Evolutionary conservation across 1,139 yeast species (phyloP).

Genomic region (Blastobotrys apis): DNA sequence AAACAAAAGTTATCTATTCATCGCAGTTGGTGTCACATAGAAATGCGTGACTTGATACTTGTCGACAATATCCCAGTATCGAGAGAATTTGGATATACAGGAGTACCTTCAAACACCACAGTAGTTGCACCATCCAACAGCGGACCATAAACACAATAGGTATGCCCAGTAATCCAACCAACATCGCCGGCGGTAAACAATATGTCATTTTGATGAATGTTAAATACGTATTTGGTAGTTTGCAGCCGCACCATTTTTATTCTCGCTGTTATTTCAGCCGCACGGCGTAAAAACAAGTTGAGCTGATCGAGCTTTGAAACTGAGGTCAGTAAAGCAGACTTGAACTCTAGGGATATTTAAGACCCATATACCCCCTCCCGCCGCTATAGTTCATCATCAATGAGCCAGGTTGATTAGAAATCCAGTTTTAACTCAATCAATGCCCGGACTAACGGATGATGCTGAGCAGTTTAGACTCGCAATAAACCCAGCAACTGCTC

Average conservation of each 20-base stretch:
- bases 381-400: too few relatives aligned
- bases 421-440: too few relatives aligned
- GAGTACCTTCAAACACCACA: conserved; percentile 94
- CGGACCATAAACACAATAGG: conserved; percentile 94
- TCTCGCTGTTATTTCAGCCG: not conserved
- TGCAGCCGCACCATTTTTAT: conserved; percentile 64
- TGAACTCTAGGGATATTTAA: too few relatives aligned
- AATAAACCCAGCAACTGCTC: too few relatives aligned
- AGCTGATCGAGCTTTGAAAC: too few relatives aligned
- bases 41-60: conserved; percentile 93
- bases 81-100: conserved; percentile 96
- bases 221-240: conserved; percentile 93
- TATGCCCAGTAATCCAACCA: conserved; percentile 99
- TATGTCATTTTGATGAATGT: conserved; percentile 68
- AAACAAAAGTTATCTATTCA: conserved; percentile 89
- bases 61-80: conserved; percentile 96
- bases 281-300: too few relatives aligned
- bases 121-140: conserved; percentile 84
- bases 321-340: too few relatives aligned
- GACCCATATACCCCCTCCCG: too few relatives aligned
- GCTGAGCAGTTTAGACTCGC: too few relatives aligned
- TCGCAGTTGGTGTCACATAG: conserved; percentile 97
- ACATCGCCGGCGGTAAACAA: conserved; percentile 98
- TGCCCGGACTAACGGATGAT: too few relatives aligned
- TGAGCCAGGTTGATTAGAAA: too few relatives aligned